Percentiles rank a stretch among this genome's conserved stretches.
phyloP scores from a whole-genome alignment of 257 asterid species.

The Salvia miltiorrhiza region DNA sequence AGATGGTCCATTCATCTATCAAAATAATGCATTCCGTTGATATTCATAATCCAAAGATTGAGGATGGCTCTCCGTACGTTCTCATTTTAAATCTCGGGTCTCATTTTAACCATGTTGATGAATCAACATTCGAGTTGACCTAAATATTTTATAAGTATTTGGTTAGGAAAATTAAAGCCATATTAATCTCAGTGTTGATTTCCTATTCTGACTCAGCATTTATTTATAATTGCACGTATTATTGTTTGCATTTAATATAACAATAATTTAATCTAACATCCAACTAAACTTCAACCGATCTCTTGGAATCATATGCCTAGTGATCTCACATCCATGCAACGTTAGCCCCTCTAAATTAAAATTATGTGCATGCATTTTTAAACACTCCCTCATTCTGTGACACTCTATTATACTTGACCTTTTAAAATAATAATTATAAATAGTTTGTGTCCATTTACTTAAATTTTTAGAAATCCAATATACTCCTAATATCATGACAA shows the following conservation, averaged over 20 bases:
- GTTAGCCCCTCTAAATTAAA: background rate
- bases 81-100: too few species aligned
- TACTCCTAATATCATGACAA: background rate
- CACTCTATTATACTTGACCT: background rate
- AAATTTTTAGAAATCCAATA: background rate
- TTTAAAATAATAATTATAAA: background rate
- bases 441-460: too few species aligned
- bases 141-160: too few species aligned
- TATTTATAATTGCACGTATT: background rate
- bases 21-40: too few species aligned
- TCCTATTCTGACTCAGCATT: constrained; percentile 11
- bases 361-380: background rate
- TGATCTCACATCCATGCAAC: constrained; percentile 26
- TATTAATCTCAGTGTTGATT: constrained; percentile 25
- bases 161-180: constrained; percentile 33
- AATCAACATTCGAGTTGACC: too few species aligned
- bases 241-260: constrained; percentile 11
- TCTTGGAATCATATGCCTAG: constrained; percentile 43
- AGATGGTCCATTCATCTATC: too few species aligned
- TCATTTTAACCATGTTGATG: too few species aligned
- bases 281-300: constrained; percentile 47
- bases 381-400: background rate
- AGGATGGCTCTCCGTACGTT: too few species aligned
- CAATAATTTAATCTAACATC: constrained; percentile 15
- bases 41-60: too few species aligned